phyloP scores from a whole-genome alignment of 148 eudicot species.

The Polygonum maritimum region DNA sequence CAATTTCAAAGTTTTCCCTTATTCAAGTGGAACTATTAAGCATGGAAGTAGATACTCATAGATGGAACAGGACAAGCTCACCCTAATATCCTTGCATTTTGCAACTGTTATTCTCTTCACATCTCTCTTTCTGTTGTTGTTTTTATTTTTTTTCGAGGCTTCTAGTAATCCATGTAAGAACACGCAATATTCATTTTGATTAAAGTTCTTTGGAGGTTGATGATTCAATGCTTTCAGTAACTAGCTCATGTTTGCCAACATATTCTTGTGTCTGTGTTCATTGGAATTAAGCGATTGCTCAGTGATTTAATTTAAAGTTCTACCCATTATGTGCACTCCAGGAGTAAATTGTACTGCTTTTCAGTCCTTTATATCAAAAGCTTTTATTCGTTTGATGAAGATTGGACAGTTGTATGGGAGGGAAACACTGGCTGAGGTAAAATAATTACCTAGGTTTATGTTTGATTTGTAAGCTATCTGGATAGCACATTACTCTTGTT shows the following conservation, averaged over 20 bases:
- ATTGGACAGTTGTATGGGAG: constrained; percentile 40
- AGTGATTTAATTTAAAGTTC: not conserved
- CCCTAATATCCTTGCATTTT: not conserved
- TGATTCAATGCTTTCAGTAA: not conserved
- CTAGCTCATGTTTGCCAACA: not conserved
- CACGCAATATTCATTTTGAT: not conserved
- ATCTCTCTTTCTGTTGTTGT: not conserved
- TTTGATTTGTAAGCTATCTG: not conserved
- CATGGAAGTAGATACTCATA: not conserved
- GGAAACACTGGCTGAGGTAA: constrained; percentile 61
- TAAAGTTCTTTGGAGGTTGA: not conserved
- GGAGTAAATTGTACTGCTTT: constrained; percentile 32
- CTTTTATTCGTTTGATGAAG: constrained; percentile 54
- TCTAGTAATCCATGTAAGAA: not conserved
- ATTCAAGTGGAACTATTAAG: not conserved
- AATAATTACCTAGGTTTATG: constrained; percentile 5
- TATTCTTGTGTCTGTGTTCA: not conserved
- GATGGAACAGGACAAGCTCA: not conserved
- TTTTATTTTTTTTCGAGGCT: not conserved
- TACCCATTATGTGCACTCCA: constrained; percentile 19
- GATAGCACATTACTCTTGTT: not conserved
- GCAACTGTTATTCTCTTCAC: not conserved
- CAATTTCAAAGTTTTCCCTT: not conserved
- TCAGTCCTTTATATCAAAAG: constrained; percentile 47
- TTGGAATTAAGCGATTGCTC: not conserved